phyloP scores from a whole-genome alignment of 257 asterid genomes.

The Petunia axillaris region DNA sequence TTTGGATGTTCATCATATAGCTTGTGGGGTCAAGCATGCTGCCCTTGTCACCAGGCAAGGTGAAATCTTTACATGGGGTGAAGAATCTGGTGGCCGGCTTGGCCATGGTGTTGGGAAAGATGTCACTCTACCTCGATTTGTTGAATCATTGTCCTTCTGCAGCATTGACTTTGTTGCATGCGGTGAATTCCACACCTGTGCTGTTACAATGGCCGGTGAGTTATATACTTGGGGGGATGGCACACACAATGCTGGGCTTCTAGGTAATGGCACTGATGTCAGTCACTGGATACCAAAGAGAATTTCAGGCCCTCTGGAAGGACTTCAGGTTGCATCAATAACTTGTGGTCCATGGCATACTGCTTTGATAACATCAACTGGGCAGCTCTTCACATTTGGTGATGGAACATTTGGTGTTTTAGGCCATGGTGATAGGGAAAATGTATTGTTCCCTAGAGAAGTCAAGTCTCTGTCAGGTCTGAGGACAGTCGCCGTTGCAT shows the following conservation, averaged over 20 bases:
- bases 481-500: conserved; percentile 85
- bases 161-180: conserved; percentile 81
- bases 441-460: conserved; percentile 65
- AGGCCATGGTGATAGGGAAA: conserved; percentile 86
- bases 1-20: conserved; percentile 79
- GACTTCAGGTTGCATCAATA: conserved; percentile 74
- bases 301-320: conserved; percentile 85
- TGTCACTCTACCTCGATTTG: conserved; percentile 62
- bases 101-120: conserved; percentile 90
- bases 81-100: conserved; percentile 96
- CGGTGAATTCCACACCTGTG: conserved; percentile 92
- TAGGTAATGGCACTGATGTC: conserved; percentile 77
- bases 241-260: conserved; percentile 84
- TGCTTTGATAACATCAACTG: conserved; percentile 73
- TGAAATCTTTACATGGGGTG: conserved; percentile 94
- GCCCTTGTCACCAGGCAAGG: conserved; percentile 90
- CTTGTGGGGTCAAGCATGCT: conserved; percentile 91
- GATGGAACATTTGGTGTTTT: conserved; percentile 92
- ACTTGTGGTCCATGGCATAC: conserved; percentile 98
- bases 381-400: conserved; percentile 87
- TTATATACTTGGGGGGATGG: conserved; percentile 98
- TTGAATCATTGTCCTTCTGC: conserved; percentile 70
- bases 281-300: conserved; percentile 98
- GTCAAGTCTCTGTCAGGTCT: conserved; percentile 80
- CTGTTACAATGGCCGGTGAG: conserved; percentile 79